Evolutionary conservation across 495 filamentous ascomycete species (phyloP).

Genomic region (Beverwykella pulmonaria): DNA sequence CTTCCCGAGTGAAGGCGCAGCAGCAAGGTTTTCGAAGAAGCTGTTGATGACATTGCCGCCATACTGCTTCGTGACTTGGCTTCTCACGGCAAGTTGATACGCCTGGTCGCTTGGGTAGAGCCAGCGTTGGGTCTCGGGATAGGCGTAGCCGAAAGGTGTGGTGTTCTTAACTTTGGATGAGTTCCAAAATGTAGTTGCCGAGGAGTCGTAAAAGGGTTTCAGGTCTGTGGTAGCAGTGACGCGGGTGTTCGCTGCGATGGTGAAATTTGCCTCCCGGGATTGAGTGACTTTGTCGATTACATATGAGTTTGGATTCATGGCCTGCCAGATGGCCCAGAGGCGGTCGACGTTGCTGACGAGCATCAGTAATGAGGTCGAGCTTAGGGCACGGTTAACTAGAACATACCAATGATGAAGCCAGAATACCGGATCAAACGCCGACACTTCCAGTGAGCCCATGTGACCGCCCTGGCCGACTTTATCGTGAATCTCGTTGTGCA

Average conservation of each 20-base stretch:
- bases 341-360: slow-evolving; percentile 32
- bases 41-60: slow-evolving; percentile 18
- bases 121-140: slow-evolving; percentile 31
- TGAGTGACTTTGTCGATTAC: slow-evolving; percentile 8
- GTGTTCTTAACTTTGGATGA: slow-evolving; percentile 14
- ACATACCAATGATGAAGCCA: slow-evolving; percentile 31
- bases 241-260: background rate
- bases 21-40: slow-evolving; percentile 16
- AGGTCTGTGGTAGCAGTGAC: slow-evolving; percentile 11
- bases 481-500: slow-evolving; percentile 31
- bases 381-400: background rate
- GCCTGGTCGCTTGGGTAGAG: slow-evolving; percentile 10
- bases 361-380: background rate
- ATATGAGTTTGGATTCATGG: slow-evolving; percentile 26
- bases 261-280: slow-evolving; percentile 16
- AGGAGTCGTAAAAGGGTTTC: slow-evolving; percentile 16
- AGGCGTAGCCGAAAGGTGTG: slow-evolving; percentile 21
- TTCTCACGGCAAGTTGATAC: slow-evolving; percentile 10
- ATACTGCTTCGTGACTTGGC: slow-evolving; percentile 12
- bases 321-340: slow-evolving; percentile 27
- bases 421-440: slow-evolving; percentile 36
- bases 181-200: slow-evolving; percentile 26
- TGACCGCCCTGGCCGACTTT: slow-evolving; percentile 25
- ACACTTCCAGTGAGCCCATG: slow-evolving; percentile 21
- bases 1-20: no score